Conservation (phyloP, 2,329 filamentous ascomycete species). For the Penicillium sclerotiorum region DNA sequence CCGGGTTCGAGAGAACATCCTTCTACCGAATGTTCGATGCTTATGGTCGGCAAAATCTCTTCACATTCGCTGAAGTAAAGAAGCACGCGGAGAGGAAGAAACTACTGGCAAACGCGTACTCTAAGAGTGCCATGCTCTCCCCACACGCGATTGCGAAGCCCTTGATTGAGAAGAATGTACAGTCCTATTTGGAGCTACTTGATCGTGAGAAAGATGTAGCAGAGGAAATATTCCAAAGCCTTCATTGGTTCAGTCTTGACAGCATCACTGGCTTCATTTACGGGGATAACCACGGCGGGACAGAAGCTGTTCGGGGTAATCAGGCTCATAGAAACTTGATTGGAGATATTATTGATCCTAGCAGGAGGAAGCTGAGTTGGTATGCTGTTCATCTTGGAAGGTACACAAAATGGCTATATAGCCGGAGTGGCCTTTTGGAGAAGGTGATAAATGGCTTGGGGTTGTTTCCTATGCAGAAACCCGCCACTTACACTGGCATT, state of each 20-base stretch:
- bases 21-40: conserved; percentile 62
- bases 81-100: conserved; percentile 57
- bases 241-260: conserved; percentile 59
- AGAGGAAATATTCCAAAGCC: conserved; percentile 50
- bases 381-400: conserved; percentile 51
- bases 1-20: conserved; percentile 51
- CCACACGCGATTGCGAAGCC: conserved; percentile 25
- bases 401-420: conserved; percentile 55
- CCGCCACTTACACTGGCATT: conserved; percentile 56
- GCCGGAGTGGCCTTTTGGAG: conserved; percentile 42
- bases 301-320: conserved; percentile 46
- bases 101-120: conserved; percentile 55
- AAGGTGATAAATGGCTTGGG: conserved; percentile 38
- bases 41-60: conserved; percentile 56
- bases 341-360: conserved; percentile 53
- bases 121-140: conserved; percentile 52
- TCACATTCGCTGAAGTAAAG: conserved; percentile 51
- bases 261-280: conserved; percentile 57
- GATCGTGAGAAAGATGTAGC: conserved; percentile 37
- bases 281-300: conserved; percentile 47
- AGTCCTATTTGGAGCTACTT: conserved; percentile 46
- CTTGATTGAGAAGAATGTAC: conserved; percentile 45
- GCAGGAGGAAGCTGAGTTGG: conserved; percentile 52
- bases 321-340: conserved; percentile 45
- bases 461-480: conserved; percentile 54